Evolutionary conservation across 352 stramenopile genomes (phyloP), one percentile per base, ranked within the genome.

Genomic region (Pythium phragmiticola): DNA sequence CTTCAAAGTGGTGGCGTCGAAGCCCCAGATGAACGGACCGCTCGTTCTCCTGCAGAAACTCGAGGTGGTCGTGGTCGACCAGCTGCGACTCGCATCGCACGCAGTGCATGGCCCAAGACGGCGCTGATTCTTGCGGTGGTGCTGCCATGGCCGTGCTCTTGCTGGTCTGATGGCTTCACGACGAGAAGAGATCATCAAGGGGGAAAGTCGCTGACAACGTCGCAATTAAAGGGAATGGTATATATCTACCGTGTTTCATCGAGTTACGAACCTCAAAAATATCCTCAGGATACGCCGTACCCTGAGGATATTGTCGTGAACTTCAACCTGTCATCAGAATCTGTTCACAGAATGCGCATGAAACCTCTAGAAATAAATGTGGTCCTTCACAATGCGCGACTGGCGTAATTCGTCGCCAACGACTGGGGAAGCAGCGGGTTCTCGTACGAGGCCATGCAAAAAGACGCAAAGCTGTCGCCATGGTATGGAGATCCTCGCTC

Each of bases 1-100:
- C 68, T 3, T 65, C 65, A 49, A 89, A 71, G 51, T 74, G 46
- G 11, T 58, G 60, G 49, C 75, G 74, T 46, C 75, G 54, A 8
- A 89, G 61, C 14, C 63, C 77, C 23, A 87, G 57, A 55, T 89
- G 78, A 42, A 87, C 71, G 2, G 71, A 66, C 33, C 69, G 75
- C 21, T 76, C 65, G 73, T 74, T 86, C 61, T 86, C 74, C 41
- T 77, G 61, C 42, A 89, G 37, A 53, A 87, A 89, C 13, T 63
- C 63, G 17, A 89, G 58, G 41, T 84, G 75, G 46, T 63, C 57
- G 36, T 60, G 45, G 19, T 43, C 46, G 33, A 28, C 61, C 42
- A 74, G 62, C n/a, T 4, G 37, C 43, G 45, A 33, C 28, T 66
- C 57, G 48, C 67, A 74, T 28, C 62, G 61, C 19, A 9, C 21